phyloP scores from a whole-genome alignment of 352 stramenopile species.

The Globisporangium perplexum region DNA sequence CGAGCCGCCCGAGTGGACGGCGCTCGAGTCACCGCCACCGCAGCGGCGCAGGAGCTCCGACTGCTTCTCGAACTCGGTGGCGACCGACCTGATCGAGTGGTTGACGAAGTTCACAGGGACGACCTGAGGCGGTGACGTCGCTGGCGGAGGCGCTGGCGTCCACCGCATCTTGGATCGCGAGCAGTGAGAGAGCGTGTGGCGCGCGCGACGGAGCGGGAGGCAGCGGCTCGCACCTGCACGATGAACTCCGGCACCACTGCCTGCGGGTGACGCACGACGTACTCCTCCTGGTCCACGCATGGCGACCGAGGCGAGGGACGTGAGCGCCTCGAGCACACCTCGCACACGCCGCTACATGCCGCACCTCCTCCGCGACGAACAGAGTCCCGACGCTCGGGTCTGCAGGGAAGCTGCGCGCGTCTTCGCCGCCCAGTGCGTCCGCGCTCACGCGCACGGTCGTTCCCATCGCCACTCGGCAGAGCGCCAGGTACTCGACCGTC shows the following conservation, averaged over 20 bases:
- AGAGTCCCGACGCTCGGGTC: constrained; percentile 34
- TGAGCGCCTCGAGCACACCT: background rate
- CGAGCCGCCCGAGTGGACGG: background rate
- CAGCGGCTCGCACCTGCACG: constrained; percentile 42
- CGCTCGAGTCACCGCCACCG: background rate
- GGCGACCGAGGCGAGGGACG: background rate
- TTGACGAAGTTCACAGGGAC: constrained; percentile 5
- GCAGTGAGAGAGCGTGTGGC: too few relatives aligned
- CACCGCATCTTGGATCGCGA: constrained; percentile 3
- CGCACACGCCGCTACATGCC: background rate
- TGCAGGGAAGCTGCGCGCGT: constrained; percentile 15
- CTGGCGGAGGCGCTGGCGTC: background rate
- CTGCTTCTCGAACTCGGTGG: constrained; percentile 3
- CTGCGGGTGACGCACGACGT: constrained; percentile 50
- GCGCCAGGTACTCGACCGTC: constrained; percentile 38
- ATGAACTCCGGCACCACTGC: constrained; percentile 74
- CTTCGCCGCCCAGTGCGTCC: background rate
- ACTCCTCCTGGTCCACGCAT: constrained; percentile 43
- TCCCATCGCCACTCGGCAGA: constrained; percentile 66
- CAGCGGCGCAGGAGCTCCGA: background rate
- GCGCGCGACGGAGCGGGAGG: too few relatives aligned
- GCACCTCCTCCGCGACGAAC: constrained; percentile 30
- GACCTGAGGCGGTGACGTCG: background rate
- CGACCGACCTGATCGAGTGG: constrained; percentile 1
- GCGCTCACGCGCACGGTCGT: constrained; percentile 31